Evolutionary conservation across 371 early-diverging fungal genomes (phyloP), one percentile per base, ranked within the genome.

Genomic region (Mucor circinelloides): DNA sequence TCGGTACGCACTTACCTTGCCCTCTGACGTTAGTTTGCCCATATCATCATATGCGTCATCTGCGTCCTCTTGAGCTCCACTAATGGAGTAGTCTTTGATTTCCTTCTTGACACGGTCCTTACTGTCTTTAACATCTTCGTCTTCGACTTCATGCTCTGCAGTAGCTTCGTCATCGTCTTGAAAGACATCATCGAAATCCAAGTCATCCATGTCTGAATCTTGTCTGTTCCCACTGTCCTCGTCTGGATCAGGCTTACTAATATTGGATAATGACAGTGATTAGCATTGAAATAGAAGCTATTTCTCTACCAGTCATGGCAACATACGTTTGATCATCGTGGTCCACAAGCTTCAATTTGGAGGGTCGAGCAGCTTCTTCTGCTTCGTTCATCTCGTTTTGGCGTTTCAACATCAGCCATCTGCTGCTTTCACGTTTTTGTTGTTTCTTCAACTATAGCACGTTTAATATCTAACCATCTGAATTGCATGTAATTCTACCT

Each of bases 111-210:
- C 70, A 52, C 80, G 78, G 31, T 77, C 74, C 73, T 80, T 81
- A 69, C 84, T 80, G 34, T 80, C 86, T 58, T 87, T 86, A 31
- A 81, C 80, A 31, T 90, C 89, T 54, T 89, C 89, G 64, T 85
- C 89, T 66, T 88, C 88, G 3, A 81, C 74, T 70, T 87, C 87
- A 58, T 86, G 85, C 15, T 93, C 92, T 30, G 81, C 87, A 34
- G 85, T 86, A 38, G 84, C 87, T 69, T 93, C 94, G 72, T 97
- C 97, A 71, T 97, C 97, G 54, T 82, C 82, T 68, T 84, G 79
- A 68, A 80, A 84, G 5, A 77, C 85, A 60, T 80, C 82, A 55
- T 82, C 85, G 64, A 80, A 84, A 50, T 82, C 85, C 21, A 82
- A 64, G 57, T 80, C 85, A 60, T 82, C 85, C n/a, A 82, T 83